Base-by-base conservation (phyloP, 2,329 filamentous ascomycete species). In the Zymoseptoria tritici region DNA sequence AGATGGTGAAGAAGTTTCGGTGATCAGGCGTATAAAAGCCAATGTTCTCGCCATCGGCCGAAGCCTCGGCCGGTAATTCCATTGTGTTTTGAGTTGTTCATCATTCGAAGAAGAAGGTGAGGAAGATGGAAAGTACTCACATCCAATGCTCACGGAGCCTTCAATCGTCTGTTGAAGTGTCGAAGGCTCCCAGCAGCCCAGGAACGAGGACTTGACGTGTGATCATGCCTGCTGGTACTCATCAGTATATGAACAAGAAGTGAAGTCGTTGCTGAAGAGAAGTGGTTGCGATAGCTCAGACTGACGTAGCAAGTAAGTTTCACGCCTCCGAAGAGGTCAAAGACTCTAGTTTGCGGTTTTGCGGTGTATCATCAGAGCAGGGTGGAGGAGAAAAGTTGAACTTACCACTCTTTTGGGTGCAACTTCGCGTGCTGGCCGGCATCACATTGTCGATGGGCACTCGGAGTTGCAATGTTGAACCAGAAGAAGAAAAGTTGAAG, bases 311-410 rank as follows among this genome's bases (percentile, higher is more conserved):
- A 67, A 63, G 65, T 62, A 62, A 64, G 65, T 65, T 67, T 66
- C 65, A 67, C 60, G 65, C 62, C 64, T 64, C 64, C 60, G 54
- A 57, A 54, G 63, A 66, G 62, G 62, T 67, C 65, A 67, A 65
- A 67, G 65, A 67, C 65, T 67, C 65, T 67, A 67, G 65, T 67
- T 67, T 67, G 65, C 65, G 65, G 65, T 67, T 67, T 62, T 64
- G 63, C 61, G 60, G 66, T 58, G 65, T 64, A 66, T 66, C 65
- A 66, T 57, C 54, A 55, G 54, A 58, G 46, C 31, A 16, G 2
- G 5, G 13, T 16, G 36, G 36, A 46, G n/a, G 36, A 16, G 13
- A 46, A n/a, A 7, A n/a, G 2, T 46, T 3, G 36, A n/a, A 46
- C 36, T 46, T 6, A 46, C 36, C 36, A 46, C 11, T 46, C 36